Evolutionary conservation across 495 filamentous ascomycete genomes (phyloP).

Genomic region (Trichoderma erinaceum): DNA sequence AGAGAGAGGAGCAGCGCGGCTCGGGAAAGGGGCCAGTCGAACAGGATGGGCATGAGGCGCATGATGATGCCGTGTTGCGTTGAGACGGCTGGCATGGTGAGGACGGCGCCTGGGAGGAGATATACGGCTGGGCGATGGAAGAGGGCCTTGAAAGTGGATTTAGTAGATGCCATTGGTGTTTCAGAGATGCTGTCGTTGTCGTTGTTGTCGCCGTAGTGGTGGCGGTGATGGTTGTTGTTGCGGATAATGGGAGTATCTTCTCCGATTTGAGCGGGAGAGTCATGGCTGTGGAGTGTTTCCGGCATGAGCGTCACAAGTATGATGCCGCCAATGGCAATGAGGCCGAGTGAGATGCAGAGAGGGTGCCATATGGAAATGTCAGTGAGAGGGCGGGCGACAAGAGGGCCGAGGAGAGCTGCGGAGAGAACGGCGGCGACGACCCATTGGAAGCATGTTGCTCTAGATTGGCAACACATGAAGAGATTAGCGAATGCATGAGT

Average conservation of each 20-base stretch:
- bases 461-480: not conserved
- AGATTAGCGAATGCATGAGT: not conserved
- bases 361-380: slow-evolving; percentile 4
- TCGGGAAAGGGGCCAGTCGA: slow-evolving; percentile 2
- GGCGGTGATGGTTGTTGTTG: not conserved
- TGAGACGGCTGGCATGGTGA: not conserved
- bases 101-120: slow-evolving; percentile 4
- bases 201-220: not conserved
- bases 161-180: not conserved
- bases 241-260: not conserved
- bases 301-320: not conserved
- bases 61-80: not conserved
- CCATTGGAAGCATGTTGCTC: slow-evolving; percentile 11
- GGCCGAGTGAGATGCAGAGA: not conserved
- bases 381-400: not conserved
- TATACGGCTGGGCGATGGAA: not conserved
- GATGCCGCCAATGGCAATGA: not conserved
- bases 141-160: not conserved
- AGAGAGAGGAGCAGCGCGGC: slow-evolving; percentile 1
- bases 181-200: not conserved
- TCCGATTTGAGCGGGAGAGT: not conserved
- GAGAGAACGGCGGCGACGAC: slow-evolving; percentile 7
- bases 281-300: not conserved
- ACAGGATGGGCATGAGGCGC: slow-evolving; percentile 10
- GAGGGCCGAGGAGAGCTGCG: not conserved